Evolutionary conservation across 305 asterid species (phyloP), one percentile per base, ranked within the genome.

Genomic region (Fraxinus angustifolia): DNA sequence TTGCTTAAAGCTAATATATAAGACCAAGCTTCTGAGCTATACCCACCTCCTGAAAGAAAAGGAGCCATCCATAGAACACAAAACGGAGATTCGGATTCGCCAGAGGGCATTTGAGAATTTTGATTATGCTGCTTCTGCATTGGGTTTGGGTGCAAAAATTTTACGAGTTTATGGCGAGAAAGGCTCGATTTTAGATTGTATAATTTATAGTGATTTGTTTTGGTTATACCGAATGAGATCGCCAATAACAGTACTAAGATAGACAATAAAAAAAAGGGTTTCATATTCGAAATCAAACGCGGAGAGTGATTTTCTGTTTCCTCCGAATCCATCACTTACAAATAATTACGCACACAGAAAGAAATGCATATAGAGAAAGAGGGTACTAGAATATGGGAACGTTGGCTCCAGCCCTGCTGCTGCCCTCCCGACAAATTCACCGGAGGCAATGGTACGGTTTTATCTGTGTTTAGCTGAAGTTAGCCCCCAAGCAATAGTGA

Each of bases 41-140:
- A 93, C 38, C 98, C 98, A 70, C 97, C 97, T 14, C 97, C 95
- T 14, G 98, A 91, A 58, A 93, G 92, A 58, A 94, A 93, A 17
- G 97, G 97, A 48, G 97, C 98, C 98, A 94, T 93, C 98, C 98
- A 94, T 31, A 91, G 87, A 0, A 94, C 86, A 70, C 98, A 94
- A 60, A 85, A 86, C 50, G 93, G 84, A 62, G 93, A 70, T 7
- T 14, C 31, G 65, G 78, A 60, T 7, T 8, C 33, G 58, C 14
- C 50, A 28, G 16, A 26, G 38, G 74, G 36, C 12, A 74, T 81
- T 76, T 78, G 36, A 8, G 74, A 16, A 26, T 40, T 74, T 34
- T 38, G 82, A 1, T 81, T 84, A 2, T 40, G 82, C 33, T 23
- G 23, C n/a, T 31, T 35, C 28, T 31, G 6, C 3, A 72, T 10